Base-by-base conservation (phyloP, 106 monocot genomes). In the Phalaenopsis aphrodite region DNA sequence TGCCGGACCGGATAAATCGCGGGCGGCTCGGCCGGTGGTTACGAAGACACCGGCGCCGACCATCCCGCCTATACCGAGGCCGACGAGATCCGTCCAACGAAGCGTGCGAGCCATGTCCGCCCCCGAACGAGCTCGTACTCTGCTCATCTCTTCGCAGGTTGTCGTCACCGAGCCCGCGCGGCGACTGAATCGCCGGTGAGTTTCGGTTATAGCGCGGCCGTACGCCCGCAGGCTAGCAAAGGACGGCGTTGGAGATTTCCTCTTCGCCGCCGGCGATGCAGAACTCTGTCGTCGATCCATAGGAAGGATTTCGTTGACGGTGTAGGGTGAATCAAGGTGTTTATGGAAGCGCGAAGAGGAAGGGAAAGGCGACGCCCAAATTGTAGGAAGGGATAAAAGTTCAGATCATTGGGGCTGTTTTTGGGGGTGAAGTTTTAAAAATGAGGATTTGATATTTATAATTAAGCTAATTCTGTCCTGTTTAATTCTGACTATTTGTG, bases 1-100 rank as follows among this genome's bases (percentile, higher is more conserved):
- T 12, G 89, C 94, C 6, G 98, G 92, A 3, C 98, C 98, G 43
- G 98, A 92, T 80, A 77, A 77, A 55, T 83, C 46, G 1, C 83
- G 47, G 12, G 98, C 90, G 76, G 98, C 94, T 19, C 81, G 84
- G 24, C 94, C 98, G 72, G 90, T 89, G 73, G 87, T 77, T 23
- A 98, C 90, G 83, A 98, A 98, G 37, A 98, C 89, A 8, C 97
- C 97, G 76, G 97, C 97, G 6, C 97, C 97, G 36, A 97, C 90
- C 97, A 98, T 98, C 18, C 97, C 97, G 0, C 94, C 97, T 38
- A 98, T 83, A 2, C 97, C 94, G 18, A 94, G 83, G 8, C 90
- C 94, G 42, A 98, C 78, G 16, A 98, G 87, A 78, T 98, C 97
- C 7, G 67, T 64, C 97, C 97, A 98, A 24, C 90, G 83, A 24